phyloP scores from a whole-genome alignment of 257 asterid species.

The Solanum microdontum region DNA sequence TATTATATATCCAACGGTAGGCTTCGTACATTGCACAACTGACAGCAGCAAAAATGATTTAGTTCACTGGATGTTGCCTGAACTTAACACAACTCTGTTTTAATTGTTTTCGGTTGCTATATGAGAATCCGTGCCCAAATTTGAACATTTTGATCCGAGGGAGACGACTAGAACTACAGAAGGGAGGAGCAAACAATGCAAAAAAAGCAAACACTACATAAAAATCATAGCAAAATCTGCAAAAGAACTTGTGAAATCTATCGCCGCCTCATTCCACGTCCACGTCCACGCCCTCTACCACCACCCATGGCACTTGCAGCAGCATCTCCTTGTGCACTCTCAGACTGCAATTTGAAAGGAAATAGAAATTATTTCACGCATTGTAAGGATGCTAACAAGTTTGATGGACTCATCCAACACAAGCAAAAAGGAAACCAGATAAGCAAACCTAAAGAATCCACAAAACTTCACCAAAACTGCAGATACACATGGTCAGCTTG shows the following conservation, averaged over 20 bases:
- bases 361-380: background rate
- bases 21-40: background rate
- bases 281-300: conserved; percentile 82
- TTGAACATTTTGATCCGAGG: background rate
- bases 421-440: background rate
- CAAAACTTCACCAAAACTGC: background rate
- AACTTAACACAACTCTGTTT: background rate
- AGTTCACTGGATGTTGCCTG: background rate
- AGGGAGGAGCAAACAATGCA: background rate
- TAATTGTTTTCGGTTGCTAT: background rate
- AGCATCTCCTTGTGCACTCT: conserved; percentile 99
- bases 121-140: background rate
- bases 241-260: conserved; percentile 7
- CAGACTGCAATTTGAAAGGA: conserved; percentile 45
- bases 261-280: conserved; percentile 90
- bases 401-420: background rate
- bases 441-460: background rate
- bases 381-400: background rate
- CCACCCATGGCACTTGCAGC: conserved; percentile 84
- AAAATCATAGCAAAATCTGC: conserved; percentile 2
- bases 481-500: background rate
- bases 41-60: background rate
- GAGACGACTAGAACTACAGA: background rate
- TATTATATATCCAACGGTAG: background rate
- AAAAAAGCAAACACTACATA: background rate